Percentiles rank a stretch among this genome's conserved stretches.
These are phyloP conservation scores for Xenoacremonium recifei DNA, from an alignment of 2,329 filamentous ascomycete genomes.

Conservation along the genomic window DNA sequence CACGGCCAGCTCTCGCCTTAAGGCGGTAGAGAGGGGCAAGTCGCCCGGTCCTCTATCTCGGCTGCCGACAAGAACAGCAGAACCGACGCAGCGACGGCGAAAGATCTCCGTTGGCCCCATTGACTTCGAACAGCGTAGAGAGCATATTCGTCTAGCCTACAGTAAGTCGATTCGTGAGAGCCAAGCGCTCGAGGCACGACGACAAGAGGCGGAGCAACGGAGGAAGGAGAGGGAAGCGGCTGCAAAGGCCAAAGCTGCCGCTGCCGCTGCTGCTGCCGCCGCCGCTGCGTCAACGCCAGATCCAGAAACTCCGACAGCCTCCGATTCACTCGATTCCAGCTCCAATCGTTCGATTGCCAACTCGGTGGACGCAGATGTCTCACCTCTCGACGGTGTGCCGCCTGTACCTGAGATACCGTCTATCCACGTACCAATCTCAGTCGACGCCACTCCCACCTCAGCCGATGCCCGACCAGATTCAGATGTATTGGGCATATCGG, in stretches of 20 bases:
- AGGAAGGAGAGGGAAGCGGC: slow-evolving; percentile 50
- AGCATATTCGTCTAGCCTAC: slow-evolving; percentile 81
- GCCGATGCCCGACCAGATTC: slow-evolving; percentile 2
- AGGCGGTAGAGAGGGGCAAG: slow-evolving; percentile 56
- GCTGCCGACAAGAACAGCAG: slow-evolving; percentile 31
- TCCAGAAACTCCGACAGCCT: slow-evolving; percentile 13
- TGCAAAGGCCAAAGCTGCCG: slow-evolving; percentile 39
- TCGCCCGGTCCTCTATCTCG: slow-evolving; percentile 39
- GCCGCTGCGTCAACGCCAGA: slow-evolving; percentile 11
- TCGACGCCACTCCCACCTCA: slow-evolving; percentile 2
- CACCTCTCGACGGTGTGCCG: slow-evolving; percentile 15
- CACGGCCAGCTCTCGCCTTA: slow-evolving; percentile 68
- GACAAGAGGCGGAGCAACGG: slow-evolving; percentile 51
- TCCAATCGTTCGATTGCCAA: slow-evolving; percentile 21
- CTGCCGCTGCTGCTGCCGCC: slow-evolving; percentile 15
- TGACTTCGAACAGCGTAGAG: slow-evolving; percentile 79
- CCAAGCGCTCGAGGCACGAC: slow-evolving; percentile 57
- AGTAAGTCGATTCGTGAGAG: slow-evolving; percentile 78
- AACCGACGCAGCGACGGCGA: slow-evolving; percentile 41
- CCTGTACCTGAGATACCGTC: slow-evolving; percentile 4
- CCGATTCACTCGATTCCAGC: slow-evolving; percentile 17
- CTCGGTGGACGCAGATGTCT: slow-evolving; percentile 20
- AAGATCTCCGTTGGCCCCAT: slow-evolving; percentile 69
- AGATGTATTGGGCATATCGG: neutral
- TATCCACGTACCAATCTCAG: slow-evolving; percentile 4